These are phyloP conservation scores for Gonium pectorale DNA, from an alignment of 139 green algal genomes.

Conservation along the genomic window DNA sequence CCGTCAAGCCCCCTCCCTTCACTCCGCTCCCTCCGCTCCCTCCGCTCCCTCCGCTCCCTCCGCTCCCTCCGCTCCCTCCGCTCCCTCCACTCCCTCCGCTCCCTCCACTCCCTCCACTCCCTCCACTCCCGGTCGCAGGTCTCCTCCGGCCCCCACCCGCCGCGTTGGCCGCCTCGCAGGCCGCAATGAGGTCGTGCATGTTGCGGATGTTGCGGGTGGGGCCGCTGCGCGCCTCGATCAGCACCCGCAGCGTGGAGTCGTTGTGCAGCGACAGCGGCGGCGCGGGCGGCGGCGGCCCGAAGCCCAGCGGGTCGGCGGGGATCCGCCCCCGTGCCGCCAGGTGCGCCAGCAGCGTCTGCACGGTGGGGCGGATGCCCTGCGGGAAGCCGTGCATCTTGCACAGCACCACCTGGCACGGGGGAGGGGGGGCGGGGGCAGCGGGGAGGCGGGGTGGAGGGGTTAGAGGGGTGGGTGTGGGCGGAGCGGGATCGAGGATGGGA, in stretches of 20 bases:
- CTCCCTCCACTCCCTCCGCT: no score
- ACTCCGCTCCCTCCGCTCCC: no score
- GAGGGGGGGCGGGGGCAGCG: background rate
- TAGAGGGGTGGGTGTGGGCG: background rate
- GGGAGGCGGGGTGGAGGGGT: background rate
- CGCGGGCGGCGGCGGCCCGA: background rate
- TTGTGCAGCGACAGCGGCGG: background rate
- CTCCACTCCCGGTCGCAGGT: background rate
- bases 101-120: no score
- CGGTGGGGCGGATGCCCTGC: background rate
- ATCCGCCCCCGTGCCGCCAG: background rate
- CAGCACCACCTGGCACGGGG: background rate
- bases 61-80: no score
- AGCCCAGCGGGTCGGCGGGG: slow-evolving; percentile 2
- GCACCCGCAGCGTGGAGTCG: slow-evolving; percentile 28
- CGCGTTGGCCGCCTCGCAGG: background rate
- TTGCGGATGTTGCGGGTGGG: slow-evolving; percentile 2
- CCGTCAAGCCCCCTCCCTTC: no score
- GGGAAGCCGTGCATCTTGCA: slow-evolving; percentile 35
- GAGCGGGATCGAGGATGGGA: no score
- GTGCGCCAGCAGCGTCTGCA: background rate
- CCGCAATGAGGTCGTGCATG: background rate
- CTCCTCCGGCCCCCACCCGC: background rate
- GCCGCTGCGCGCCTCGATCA: slow-evolving; percentile 5
- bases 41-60: no score